Evolutionary conservation across 129 eudicot species (phyloP).

Genomic region (Tagetes erecta): DNA sequence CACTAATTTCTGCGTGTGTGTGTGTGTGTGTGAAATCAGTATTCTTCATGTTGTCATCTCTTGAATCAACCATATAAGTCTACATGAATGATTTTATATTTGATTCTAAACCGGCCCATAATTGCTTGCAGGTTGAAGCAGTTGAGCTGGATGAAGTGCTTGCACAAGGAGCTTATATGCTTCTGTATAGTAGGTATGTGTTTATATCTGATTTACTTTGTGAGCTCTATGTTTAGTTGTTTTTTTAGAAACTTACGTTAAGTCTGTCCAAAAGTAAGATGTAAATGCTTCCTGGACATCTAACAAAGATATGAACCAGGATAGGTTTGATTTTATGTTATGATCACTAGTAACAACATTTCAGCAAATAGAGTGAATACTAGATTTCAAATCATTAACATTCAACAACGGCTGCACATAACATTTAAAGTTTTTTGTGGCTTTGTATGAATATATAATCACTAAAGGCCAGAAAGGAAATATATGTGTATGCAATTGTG

Average conservation of each 20-base stretch:
- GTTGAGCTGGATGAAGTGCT: constrained; percentile 94
- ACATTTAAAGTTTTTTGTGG: neutral
- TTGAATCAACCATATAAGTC: neutral
- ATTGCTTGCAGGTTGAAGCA: constrained; percentile 52
- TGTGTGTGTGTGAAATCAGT: neutral
- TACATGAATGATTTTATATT: constrained; percentile 6
- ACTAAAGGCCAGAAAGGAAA: neutral
- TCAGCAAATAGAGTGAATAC: neutral
- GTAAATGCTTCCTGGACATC: neutral
- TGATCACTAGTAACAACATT: neutral
- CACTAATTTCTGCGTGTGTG: neutral
- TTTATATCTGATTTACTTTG: neutral
- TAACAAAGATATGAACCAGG: neutral
- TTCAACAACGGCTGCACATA: neutral
- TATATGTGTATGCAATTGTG: neutral
- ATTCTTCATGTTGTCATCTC: neutral
- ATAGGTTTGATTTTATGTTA: neutral
- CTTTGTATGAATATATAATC: neutral
- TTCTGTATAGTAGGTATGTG: constrained; percentile 78
- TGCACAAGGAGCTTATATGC: constrained; percentile 96
- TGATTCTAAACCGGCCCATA: constrained; percentile 11
- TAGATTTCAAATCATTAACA: neutral
- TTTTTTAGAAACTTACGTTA: neutral
- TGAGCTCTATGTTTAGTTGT: neutral
- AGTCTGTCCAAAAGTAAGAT: neutral